Base-by-base conservation (phyloP, 331 rosid genomes). In the Rosa hybrid region DNA sequence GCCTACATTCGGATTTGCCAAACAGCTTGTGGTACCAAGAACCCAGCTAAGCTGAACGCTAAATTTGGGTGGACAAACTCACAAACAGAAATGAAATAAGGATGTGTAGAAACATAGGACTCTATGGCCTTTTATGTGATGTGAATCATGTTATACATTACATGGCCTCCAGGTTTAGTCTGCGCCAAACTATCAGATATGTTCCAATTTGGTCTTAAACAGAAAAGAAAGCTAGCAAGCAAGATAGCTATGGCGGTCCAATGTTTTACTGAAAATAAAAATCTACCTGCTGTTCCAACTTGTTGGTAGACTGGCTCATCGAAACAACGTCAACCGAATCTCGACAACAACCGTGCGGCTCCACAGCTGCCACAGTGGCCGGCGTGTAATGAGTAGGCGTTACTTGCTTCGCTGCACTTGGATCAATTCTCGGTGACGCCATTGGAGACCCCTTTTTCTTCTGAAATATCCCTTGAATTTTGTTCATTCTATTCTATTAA, bases 201-300 rank as follows among this genome's bases (percentile, higher is more conserved):
- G 65, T 10, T 59, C 65, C 67, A n/a, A 59, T 59, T 21, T 59
- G 38, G 5, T 21, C 13, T 21, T 59, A 4, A 21, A 59, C 23
- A 44, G 0, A 8, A 4, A 1, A 12, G 10, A 27, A 34, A 12
- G 25, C 46, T 20, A 44, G 16, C 7, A 13, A 4, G 21, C 57
- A n/a, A n/a, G 21, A 7, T n/a, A 21, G 42, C 13, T 76, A 10
- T n/a, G 14, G 59, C 56, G 86, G 76, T 57, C 73, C 78, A 56
- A 72, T 63, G 44, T 50, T 3, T 9, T 5, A 39, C 70, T 13
- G 20, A 64, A 68, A 69, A 42, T 69, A 41, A 8, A 12, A 7
- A n/a, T 20, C 27, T 80, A 92, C 91, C 91, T 92, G 83, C 0
- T 20, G 57, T 80, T 87, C 78, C 41, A 89, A 68, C 64, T 42